Conservation (phyloP, 2,329 filamentous ascomycete species). For the Cladosporium oxysporum region DNA sequence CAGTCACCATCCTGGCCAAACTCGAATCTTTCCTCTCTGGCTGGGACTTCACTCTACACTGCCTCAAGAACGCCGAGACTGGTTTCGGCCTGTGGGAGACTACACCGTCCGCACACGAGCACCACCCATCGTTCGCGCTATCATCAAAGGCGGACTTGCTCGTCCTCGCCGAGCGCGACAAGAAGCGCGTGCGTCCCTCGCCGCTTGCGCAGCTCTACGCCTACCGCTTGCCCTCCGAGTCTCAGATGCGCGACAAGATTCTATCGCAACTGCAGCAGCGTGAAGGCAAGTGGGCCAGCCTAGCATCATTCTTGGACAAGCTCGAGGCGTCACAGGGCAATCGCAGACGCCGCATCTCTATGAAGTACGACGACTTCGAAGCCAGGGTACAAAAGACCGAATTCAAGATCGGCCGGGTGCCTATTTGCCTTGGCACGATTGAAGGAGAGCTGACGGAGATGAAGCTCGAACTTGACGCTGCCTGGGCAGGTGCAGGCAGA, state of each 20-base stretch:
- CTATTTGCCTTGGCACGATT: conserved; percentile 33
- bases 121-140: conserved; percentile 34
- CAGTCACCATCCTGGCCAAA: conserved; percentile 31
- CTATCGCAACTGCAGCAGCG: conserved; percentile 17
- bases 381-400: background rate
- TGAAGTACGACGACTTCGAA: conserved; percentile 20
- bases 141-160: conserved; percentile 27
- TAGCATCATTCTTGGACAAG: conserved; percentile 24
- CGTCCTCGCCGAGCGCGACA: conserved; percentile 36
- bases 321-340: conserved; percentile 19
- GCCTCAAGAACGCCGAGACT: conserved; percentile 23
- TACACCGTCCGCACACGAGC: conserved; percentile 36
- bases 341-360: conserved; percentile 10
- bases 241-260: conserved; percentile 25
- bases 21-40: conserved; percentile 36
- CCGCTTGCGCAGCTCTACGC: conserved; percentile 34
- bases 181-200: conserved; percentile 31
- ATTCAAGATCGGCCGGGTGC: conserved; percentile 29
- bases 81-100: conserved; percentile 35
- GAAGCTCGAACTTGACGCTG: conserved; percentile 24
- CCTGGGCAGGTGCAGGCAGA: background rate
- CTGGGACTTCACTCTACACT: conserved; percentile 30
- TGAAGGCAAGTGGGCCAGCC: conserved; percentile 13
- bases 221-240: conserved; percentile 32
- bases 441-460: conserved; percentile 31